phyloP scores from a whole-genome alignment of 2,329 filamentous ascomycete genomes.

The Zymoseptoria pseudotritici region DNA sequence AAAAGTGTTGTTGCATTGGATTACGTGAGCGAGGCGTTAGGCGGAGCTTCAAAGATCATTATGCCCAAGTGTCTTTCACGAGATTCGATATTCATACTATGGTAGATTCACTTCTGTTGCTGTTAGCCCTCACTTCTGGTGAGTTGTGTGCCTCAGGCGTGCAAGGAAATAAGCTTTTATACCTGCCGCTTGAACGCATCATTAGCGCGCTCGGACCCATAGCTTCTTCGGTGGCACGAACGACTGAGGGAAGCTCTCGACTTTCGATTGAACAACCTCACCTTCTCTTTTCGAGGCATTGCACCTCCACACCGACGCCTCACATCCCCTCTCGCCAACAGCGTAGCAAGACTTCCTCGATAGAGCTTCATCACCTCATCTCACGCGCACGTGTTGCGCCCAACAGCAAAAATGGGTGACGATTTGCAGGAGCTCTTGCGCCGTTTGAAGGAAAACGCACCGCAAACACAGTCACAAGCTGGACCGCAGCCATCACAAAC shows the following conservation, averaged over 20 bases:
- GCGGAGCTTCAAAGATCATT: neutral
- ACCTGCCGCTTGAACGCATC: neutral
- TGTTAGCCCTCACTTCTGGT: no score
- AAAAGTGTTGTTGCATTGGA: neutral
- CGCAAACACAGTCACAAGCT: neutral
- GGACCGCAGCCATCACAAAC: neutral
- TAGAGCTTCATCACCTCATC: neutral
- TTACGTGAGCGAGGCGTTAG: neutral
- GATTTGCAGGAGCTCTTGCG: neutral
- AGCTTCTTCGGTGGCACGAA: neutral
- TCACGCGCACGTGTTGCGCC: neutral
- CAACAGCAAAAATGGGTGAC: neutral
- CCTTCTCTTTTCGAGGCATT: neutral
- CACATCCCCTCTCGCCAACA: neutral
- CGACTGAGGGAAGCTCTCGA: neutral
- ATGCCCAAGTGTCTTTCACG: neutral
- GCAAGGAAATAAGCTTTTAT: neutral
- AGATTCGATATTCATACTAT: neutral
- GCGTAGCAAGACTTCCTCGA: neutral
- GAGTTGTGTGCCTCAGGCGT: neutral
- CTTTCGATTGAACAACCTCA: neutral
- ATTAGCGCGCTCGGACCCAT: neutral
- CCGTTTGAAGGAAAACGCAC: neutral
- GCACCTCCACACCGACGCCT: neutral
- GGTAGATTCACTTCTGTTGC: neutral